Conservation (phyloP, 805 yeast species). For the Yarrowia porcina region DNA sequence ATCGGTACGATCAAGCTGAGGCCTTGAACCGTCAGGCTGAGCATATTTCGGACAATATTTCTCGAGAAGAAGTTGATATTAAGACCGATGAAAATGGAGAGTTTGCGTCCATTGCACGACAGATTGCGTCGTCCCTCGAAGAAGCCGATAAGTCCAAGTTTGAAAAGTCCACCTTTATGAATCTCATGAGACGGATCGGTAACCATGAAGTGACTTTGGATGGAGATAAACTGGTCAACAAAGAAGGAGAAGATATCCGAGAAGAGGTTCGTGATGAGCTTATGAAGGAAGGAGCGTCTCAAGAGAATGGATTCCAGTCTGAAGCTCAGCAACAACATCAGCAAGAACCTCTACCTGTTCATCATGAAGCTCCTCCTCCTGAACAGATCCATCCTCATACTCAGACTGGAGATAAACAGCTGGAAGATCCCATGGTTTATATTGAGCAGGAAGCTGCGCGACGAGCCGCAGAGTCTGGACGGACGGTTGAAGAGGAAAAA, state of each 20-base stretch:
- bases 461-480: slow-evolving; percentile 21
- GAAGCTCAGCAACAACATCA: not conserved
- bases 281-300: slow-evolving; percentile 2
- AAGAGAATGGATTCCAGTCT: slow-evolving; percentile 9
- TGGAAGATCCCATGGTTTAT: slow-evolving; percentile 31
- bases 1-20: not conserved
- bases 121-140: slow-evolving; percentile 17
- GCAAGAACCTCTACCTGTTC: not conserved
- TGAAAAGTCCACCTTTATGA: slow-evolving; percentile 33
- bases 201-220: slow-evolving; percentile 31
- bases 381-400: not conserved
- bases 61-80: slow-evolving; percentile 29
- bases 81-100: slow-evolving; percentile 29
- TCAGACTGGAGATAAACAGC: slow-evolving; percentile 6
- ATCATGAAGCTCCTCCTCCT: slow-evolving; percentile 4
- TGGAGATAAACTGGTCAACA: slow-evolving; percentile 33
- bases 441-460: slow-evolving; percentile 26
- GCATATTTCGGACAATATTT: not conserved
- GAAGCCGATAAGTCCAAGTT: slow-evolving; percentile 29
- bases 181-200: slow-evolving; percentile 34
- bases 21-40: slow-evolving; percentile 7
- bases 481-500: slow-evolving; percentile 13
- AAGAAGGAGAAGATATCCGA: slow-evolving; percentile 29
- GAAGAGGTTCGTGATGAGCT: slow-evolving; percentile 7
- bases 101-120: slow-evolving; percentile 21